Evolutionary conservation across 2,329 filamentous ascomycete species (phyloP).

Genomic region (Colletotrichum chrysophilum): DNA sequence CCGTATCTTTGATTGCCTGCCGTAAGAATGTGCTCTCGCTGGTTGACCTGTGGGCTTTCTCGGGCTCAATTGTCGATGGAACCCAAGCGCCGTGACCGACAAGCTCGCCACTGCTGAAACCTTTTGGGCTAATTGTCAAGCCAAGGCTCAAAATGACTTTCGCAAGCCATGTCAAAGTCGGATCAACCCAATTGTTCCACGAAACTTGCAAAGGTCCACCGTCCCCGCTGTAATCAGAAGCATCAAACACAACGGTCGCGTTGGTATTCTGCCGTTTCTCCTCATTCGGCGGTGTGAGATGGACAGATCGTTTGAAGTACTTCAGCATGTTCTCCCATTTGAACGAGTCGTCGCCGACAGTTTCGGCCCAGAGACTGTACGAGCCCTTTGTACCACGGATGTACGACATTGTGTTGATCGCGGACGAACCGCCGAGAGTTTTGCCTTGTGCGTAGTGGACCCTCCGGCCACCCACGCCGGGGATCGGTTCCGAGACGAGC

Average conservation of each 20-base stretch:
- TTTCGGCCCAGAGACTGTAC: conserved; percentile 34
- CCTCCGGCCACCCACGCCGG: conserved; percentile 27
- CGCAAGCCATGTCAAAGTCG: conserved; percentile 26
- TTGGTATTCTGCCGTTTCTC: conserved; percentile 23
- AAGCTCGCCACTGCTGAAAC: conserved; percentile 46
- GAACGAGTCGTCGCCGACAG: conserved; percentile 33
- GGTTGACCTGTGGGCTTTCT: conserved; percentile 32
- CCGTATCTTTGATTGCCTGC: conserved; percentile 26
- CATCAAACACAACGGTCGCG: conserved; percentile 29
- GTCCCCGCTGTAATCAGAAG: conserved; percentile 26
- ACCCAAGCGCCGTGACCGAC: conserved; percentile 35
- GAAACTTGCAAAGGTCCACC: conserved; percentile 31
- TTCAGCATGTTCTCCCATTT: conserved; percentile 33
- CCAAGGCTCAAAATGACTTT: conserved; percentile 44
- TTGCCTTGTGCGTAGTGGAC: conserved; percentile 43
- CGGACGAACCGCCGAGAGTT: conserved; percentile 34
- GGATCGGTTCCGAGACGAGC: conserved; percentile 28
- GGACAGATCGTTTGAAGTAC: conserved; percentile 34
- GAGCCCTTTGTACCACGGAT: conserved; percentile 27
- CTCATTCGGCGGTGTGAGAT: conserved; percentile 33
- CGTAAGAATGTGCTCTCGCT: conserved; percentile 41
- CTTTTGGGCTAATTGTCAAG: conserved; percentile 32
- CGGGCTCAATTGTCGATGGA: conserved; percentile 32
- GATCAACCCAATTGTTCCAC: conserved; percentile 28
- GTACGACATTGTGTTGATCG: conserved; percentile 33